Evolutionary conservation across 805 yeast species (phyloP), one percentile per base, ranked within the genome.

Genomic region (Candida rishiriensis): DNA sequence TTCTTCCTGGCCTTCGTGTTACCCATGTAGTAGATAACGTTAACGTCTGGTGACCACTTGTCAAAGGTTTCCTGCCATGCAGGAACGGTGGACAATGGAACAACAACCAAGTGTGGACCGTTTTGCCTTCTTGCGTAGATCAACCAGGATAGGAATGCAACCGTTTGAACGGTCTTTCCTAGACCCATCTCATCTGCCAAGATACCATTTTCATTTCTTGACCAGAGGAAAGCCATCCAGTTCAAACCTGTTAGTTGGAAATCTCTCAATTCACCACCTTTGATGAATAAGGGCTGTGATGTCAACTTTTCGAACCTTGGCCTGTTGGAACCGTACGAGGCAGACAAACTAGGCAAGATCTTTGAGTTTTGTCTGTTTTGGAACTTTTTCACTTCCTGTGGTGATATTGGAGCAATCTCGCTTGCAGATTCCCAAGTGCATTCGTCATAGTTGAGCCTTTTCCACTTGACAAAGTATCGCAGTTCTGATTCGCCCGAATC

Each of bases 141-240:
- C 40, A 93, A 75, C 98, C 99, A 93, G 38, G 96, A 85, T 51
- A 93, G 71, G 59, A 93, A 93, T 2, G 96, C 78, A 12, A 93
- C 96, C 0, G 98, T 93, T 66, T 93, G 99, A 13, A 93, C 97
- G 10, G 99, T 93, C 61, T 93, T 93, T 51, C 99, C 99, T 43
- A 93, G 75, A 43, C 99, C 99, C 99, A 93, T 93, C 65, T 93
- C 99, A 70, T 93, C 99, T 4, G 99, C 99, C 35, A 93, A 70
- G 40, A 93, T 93, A 44, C 99, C 98, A 64, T 93, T 93, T 68
- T 93, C 97, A 65, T 91, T 88, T 57, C 97, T 79, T 3, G 96
- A 88, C 99, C 99, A 93, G 49, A 93, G 70, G 63, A 91, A 93
- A 0, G 99, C 99, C 99, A 93, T 93, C 99, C 99, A 93, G 66